Conservation (phyloP, 805 yeast genomes). For the Teunomyces cretensis region DNA sequence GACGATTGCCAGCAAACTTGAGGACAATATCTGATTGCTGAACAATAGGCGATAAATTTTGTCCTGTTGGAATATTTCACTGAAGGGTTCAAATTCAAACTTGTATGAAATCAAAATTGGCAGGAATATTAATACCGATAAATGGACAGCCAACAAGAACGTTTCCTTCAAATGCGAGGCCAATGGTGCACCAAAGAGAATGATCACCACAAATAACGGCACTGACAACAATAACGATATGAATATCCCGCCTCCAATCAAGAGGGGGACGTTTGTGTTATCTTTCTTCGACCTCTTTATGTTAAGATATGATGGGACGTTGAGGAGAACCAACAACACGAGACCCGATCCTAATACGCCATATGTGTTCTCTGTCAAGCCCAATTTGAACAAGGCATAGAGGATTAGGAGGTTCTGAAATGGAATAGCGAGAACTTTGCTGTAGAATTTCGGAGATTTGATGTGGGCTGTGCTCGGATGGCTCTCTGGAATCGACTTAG, state of each 20-base stretch:
- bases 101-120: conserved; percentile 61
- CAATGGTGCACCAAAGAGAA: conserved; percentile 83
- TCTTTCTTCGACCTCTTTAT: conserved; percentile 6
- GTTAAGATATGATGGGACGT: conserved; percentile 5
- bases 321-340: conserved; percentile 17
- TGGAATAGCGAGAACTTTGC: conserved; percentile 21
- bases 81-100: conserved; percentile 45
- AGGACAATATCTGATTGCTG: conserved; percentile 25
- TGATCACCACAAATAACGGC: conserved; percentile 40
- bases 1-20: conserved; percentile 31
- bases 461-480: neutral
- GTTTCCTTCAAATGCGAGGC: conserved; percentile 54
- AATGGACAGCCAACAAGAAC: conserved; percentile 57
- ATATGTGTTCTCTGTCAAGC: conserved; percentile 25
- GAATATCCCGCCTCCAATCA: conserved; percentile 22
- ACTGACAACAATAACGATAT: conserved; percentile 35
- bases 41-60: conserved; percentile 29
- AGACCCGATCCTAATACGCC: conserved; percentile 26
- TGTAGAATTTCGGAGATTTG: neutral
- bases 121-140: conserved; percentile 57
- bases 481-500: neutral
- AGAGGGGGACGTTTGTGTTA: conserved; percentile 8
- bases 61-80: conserved; percentile 19
- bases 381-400: conserved; percentile 28
- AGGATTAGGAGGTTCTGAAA: conserved; percentile 28